Conservation (phyloP, 148 eudicot genomes). For the Cornus florida region DNA sequence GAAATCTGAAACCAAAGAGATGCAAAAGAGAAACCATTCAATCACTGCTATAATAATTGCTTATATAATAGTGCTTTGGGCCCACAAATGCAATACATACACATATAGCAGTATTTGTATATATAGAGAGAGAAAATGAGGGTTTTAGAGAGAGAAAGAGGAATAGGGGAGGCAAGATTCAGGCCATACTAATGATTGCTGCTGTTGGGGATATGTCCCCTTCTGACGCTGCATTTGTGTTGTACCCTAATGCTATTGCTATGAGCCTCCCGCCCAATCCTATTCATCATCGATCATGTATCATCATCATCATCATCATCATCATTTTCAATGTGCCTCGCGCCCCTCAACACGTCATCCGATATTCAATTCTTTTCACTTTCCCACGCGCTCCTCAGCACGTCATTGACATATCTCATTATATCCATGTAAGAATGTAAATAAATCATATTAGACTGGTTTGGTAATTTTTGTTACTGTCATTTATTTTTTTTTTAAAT, state of each 20-base stretch:
- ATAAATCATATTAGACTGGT: no score
- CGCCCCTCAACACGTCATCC: not conserved
- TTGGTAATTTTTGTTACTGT: no score
- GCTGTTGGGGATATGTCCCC: slow-evolving; percentile 13
- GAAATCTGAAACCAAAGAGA: no score
- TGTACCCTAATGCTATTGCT: not conserved
- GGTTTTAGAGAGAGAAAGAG: not conserved
- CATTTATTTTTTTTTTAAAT: no score
- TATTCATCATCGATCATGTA: no score
- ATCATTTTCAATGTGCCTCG: not conserved
- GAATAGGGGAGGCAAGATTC: not conserved
- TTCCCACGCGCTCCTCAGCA: no score
- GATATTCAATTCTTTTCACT: no score
- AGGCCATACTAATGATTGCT: slow-evolving; percentile 11
- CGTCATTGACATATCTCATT: no score
- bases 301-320: not conserved
- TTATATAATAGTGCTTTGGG: not conserved
- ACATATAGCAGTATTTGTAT: no score
- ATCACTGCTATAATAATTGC: slow-evolving; percentile 15
- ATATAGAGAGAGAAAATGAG: not conserved
- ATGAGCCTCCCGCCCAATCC: not conserved
- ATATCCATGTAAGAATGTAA: no score
- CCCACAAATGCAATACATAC: not conserved
- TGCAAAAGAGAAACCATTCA: slow-evolving; percentile 10
- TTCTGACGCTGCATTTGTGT: not conserved